Conservation (phyloP, 2,329 filamentous ascomycete species). For the Verticillium isaacii region DNA sequence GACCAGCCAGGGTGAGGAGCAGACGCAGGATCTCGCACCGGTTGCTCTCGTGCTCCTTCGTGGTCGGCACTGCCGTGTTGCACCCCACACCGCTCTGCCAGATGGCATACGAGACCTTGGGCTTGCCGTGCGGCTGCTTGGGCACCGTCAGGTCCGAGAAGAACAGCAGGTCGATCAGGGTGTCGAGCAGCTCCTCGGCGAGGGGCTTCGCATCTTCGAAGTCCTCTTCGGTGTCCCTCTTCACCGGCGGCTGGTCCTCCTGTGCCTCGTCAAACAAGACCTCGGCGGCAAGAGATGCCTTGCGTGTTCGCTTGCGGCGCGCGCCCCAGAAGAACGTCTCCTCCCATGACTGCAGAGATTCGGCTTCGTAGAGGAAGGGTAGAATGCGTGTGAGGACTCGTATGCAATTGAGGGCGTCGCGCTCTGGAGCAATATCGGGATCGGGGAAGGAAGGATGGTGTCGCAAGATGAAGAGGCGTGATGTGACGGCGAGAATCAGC, state of each 20-base stretch:
- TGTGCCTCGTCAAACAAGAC: conserved; percentile 79
- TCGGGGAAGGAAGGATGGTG: conserved; percentile 91
- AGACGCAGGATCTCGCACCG: conserved; percentile 84
- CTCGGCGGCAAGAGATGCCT: conserved; percentile 62
- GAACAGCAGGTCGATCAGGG: conserved; percentile 84
- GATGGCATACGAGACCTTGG: conserved; percentile 86
- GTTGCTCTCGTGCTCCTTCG: conserved; percentile 89
- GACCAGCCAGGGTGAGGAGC: conserved; percentile 78
- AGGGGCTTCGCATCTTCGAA: conserved; percentile 82
- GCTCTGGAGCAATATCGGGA: conserved; percentile 74
- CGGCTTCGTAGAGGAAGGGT: conserved; percentile 88
- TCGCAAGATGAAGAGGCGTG: conserved; percentile 73
- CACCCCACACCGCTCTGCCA: conserved; percentile 98
- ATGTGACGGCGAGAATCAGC: conserved; percentile 77
- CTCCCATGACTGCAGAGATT: conserved; percentile 79
- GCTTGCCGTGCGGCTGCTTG: conserved; percentile 61
- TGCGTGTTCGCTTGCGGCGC: conserved; percentile 66
- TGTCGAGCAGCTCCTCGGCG: conserved; percentile 89
- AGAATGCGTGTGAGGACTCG: conserved; percentile 83
- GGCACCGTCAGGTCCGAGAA: conserved; percentile 86
- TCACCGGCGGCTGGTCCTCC: conserved; percentile 19
- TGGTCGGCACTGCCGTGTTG: conserved; percentile 82
- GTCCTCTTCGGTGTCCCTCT: conserved; percentile 53
- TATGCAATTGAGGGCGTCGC: conserved; percentile 92
- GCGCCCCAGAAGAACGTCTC: conserved; percentile 88